A percentile compares a stretch with the other conserved stretches of the same genome.
Conservation (phyloP, 139 green algal genomes). For the Volvox africanus region DNA sequence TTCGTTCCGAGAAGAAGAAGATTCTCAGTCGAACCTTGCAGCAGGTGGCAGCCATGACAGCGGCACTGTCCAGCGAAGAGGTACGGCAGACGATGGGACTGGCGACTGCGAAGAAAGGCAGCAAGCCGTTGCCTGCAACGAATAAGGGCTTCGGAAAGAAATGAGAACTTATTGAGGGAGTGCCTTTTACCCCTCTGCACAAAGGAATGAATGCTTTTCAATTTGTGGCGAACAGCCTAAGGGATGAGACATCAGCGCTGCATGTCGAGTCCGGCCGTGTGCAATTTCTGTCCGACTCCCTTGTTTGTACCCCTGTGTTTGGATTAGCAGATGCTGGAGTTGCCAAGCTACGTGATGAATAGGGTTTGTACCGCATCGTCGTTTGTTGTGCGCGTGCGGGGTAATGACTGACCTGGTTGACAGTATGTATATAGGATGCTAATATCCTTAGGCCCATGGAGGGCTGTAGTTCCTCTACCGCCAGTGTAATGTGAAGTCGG, state of each 20-base stretch:
- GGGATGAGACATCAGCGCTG: too few species aligned
- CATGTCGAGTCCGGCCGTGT: neutral
- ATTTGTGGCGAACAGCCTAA: neutral
- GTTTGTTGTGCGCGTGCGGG: slow-evolving; percentile 31
- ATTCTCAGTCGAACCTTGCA: slow-evolving; percentile 64
- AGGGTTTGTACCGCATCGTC: neutral
- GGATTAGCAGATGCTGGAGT: neutral
- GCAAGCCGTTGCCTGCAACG: neutral
- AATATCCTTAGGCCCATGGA: too few species aligned
- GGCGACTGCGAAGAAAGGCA: slow-evolving; percentile 19
- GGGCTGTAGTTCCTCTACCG: too few species aligned
- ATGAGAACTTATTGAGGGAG: neutral
- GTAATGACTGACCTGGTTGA: too few species aligned
- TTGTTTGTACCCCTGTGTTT: too few species aligned
- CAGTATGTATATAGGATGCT: too few species aligned
- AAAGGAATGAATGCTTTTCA: neutral
- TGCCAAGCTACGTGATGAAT: neutral
- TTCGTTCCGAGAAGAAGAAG: slow-evolving; percentile 76
- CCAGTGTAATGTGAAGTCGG: too few species aligned
- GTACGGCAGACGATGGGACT: slow-evolving; percentile 11
- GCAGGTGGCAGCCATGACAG: slow-evolving; percentile 48
- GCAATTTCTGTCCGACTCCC: neutral
- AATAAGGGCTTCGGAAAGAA: slow-evolving; percentile 42
- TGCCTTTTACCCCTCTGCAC: neutral
- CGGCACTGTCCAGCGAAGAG: slow-evolving; percentile 18